Conservation (phyloP, 2,329 filamentous ascomycete genomes). For the Colletotrichum tropicicola region DNA sequence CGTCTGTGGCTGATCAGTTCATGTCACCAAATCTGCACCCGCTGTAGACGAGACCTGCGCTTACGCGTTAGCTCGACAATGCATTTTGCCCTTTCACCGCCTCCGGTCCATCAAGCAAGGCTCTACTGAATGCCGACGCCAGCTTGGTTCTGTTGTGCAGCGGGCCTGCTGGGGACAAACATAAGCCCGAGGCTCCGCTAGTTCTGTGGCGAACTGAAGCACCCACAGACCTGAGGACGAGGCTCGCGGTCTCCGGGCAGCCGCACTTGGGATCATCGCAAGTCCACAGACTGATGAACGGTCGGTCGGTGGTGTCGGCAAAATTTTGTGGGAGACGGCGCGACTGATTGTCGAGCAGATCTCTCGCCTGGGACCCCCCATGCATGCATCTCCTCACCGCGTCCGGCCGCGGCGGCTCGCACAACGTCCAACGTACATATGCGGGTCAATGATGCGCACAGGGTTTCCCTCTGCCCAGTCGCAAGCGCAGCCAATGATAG, state of each 20-base stretch:
- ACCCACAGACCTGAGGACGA: conserved; percentile 3
- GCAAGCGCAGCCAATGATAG: conserved; percentile 10
- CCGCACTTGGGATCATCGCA: neutral
- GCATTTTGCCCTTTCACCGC: conserved; percentile 1
- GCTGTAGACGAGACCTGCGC: too few relatives aligned
- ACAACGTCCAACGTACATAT: conserved; percentile 24
- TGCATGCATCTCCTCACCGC: conserved; percentile 8
- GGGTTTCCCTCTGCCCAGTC: conserved; percentile 19
- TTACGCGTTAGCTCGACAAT: neutral
- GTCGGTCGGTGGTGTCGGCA: neutral
- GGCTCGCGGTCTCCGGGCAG: neutral
- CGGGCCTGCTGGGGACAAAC: neutral
- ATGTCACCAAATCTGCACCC: neutral
- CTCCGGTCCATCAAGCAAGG: too few relatives aligned
- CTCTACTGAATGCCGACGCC: too few relatives aligned
- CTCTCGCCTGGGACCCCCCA: neutral
- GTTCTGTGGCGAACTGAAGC: conserved; percentile 11
- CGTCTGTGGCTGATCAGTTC: conserved; percentile 1
- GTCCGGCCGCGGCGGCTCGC: conserved; percentile 20
- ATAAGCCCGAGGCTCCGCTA: conserved; percentile 9
- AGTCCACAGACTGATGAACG: neutral
- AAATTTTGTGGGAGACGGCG: neutral
- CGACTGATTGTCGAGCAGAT: conserved; percentile 5
- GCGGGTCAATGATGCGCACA: conserved; percentile 30
- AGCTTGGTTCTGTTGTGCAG: neutral